Evolutionary conservation across 163 green algal genomes (phyloP).

Genomic region (Chloromonas sp.): DNA sequence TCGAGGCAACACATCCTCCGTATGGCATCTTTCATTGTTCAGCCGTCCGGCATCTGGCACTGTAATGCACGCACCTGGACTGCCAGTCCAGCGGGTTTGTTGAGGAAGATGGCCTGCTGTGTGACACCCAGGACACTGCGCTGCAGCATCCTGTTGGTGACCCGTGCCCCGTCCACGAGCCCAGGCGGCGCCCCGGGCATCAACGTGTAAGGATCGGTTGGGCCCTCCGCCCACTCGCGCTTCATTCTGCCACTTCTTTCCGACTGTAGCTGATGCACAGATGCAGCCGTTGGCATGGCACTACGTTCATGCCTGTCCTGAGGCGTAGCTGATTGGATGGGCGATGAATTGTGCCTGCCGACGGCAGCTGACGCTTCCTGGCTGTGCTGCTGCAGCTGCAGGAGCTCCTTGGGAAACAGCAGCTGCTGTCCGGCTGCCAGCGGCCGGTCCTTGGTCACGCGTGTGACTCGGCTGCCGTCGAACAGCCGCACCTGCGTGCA

Average conservation of each 20-base stretch:
- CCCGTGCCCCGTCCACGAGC: background rate
- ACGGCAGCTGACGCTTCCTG: no score
- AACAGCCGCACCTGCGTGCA: constrained; percentile 4
- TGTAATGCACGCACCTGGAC: background rate
- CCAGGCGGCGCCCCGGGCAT: background rate
- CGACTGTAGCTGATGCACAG: no score
- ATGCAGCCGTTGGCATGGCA: no score
- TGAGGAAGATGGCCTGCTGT: background rate
- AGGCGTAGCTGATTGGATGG: no score
- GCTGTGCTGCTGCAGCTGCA: no score
- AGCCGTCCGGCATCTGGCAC: no score
- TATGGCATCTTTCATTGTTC: no score
- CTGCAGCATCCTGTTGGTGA: background rate
- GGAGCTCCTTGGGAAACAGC: background rate
- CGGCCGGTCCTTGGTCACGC: background rate
- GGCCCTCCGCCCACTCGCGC: no score
- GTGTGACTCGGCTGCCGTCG: background rate
- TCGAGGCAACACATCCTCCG: no score
- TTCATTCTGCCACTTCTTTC: no score
- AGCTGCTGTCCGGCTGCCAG: background rate
- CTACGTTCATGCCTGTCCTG: no score
- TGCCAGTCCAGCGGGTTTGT: background rate
- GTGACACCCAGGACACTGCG: background rate
- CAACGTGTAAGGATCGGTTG: background rate
- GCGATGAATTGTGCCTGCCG: no score